These are phyloP conservation scores for Ampelomyces quisqualis DNA, from an alignment of 2,329 filamentous ascomycete genomes.

Conservation along the genomic window DNA sequence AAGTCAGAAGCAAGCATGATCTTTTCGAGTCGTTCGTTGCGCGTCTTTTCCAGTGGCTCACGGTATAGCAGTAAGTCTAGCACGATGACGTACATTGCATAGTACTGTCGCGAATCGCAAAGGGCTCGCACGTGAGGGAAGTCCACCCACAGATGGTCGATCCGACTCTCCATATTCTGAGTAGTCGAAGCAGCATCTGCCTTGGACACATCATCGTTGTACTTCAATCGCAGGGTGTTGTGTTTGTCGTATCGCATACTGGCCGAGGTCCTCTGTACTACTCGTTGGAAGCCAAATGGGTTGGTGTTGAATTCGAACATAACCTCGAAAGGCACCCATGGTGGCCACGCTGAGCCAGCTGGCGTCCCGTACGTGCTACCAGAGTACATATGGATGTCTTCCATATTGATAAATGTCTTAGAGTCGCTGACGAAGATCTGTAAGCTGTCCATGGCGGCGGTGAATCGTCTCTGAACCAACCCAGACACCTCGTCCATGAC, in stretches of 20 bases:
- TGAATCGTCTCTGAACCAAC: conserved; percentile 89
- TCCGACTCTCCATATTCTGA: conserved; percentile 70
- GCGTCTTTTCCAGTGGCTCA: conserved; percentile 95
- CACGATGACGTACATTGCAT: conserved; percentile 96
- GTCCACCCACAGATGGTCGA: conserved; percentile 95
- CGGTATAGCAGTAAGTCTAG: conserved; percentile 93
- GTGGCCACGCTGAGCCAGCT: conserved; percentile 85
- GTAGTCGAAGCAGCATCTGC: conserved; percentile 54
- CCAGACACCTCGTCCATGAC: conserved; percentile 92
- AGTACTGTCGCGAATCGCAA: conserved; percentile 97
- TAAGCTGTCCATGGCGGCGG: conserved; percentile 93
- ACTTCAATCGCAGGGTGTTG: conserved; percentile 94
- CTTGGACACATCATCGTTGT: conserved; percentile 86
- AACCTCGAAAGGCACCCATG: conserved; percentile 96
- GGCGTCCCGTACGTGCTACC: conserved; percentile 89
- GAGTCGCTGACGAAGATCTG: conserved; percentile 98
- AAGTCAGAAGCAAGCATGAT: conserved; percentile 99
- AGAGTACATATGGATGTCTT: conserved; percentile 87
- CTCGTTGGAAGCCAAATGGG: conserved; percentile 95
- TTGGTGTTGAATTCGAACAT: conserved; percentile 96
- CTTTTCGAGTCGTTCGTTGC: conserved; percentile 91
- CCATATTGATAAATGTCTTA: conserved; percentile 78
- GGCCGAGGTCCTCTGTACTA: conserved; percentile 95
- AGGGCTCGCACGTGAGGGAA: conserved; percentile 93
- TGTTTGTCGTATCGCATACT: conserved; percentile 96